Evolutionary conservation across 257 asterid species (phyloP), one percentile per base, ranked within the genome.

Genomic region (Lithospermum erythrorhizon): DNA sequence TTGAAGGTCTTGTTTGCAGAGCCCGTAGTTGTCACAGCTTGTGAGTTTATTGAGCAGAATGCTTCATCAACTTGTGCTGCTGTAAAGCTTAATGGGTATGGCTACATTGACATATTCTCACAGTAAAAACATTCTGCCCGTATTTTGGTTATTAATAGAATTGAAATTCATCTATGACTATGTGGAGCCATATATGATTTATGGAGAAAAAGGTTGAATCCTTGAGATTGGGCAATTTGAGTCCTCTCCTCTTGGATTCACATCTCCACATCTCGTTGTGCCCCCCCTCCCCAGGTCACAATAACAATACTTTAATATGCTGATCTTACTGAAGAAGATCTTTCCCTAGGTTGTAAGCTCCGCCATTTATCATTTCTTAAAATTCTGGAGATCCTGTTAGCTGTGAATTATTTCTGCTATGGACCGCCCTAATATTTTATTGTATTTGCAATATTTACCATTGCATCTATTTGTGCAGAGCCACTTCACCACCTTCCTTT

Each of bases 21-120:
- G 77, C 87, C 94, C 52, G 94, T 85, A 19, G 82, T 83, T 67
- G 70, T 85, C 62, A 73, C 81, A 64, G 80, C 94, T 56, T 91
- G 98, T 71, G 98, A 91, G 83, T 84, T 91, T 77, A 86, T 91
- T 65, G 98, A 91, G 76, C 98, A 88, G 73, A 84, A 80, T 71
- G 89, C 95, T 54, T 62, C 97, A 56, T 88, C 98, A 65, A 55
- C 79, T 51, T 88, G 93, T 71, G 76, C 94, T 59, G 76, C 81
- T 16, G 87, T 86, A 70, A 84, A 84, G 73, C 79, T 91, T 61
- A 65, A 83, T 48, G 98, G 98, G 98, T 91, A 81, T 68, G 78
- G 67, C 55, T 68, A 53, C 69, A 68, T 17, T 64, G 41, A 22
- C 37, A 51, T 25, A 71, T 45, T 55, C 68, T 64, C 67, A 32